phyloP scores from a whole-genome alignment of 108 stramenopile genomes.

The Skeletonema marinoi region DNA sequence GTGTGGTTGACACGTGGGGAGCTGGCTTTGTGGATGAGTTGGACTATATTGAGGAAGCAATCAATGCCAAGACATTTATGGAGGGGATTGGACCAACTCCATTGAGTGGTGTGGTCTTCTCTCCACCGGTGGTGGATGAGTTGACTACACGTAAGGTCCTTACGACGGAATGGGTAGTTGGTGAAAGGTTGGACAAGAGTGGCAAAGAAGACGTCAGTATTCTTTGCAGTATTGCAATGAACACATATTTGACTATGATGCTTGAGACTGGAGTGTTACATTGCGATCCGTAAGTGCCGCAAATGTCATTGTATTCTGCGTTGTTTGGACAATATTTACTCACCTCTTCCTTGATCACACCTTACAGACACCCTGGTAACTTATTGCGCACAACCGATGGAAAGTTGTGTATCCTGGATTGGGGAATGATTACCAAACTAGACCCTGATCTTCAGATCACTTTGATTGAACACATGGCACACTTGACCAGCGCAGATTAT shows the following conservation, averaged over 20 bases:
- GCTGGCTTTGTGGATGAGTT: constrained; percentile 94
- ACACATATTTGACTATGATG: constrained; percentile 89
- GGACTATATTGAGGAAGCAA: constrained; percentile 91
- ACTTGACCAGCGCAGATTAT: constrained; percentile 91
- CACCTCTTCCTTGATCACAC: constrained; percentile 26
- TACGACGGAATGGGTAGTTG: constrained; percentile 94
- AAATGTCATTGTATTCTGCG: background rate
- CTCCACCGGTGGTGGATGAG: constrained; percentile 73
- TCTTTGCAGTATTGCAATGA: constrained; percentile 90
- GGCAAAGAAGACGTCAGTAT: constrained; percentile 74
- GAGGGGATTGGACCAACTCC: constrained; percentile 66
- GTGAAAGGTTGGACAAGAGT: constrained; percentile 85
- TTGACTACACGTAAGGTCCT: constrained; percentile 79
- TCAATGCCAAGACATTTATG: constrained; percentile 82
- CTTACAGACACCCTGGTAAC: constrained; percentile 59
- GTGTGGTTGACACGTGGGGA: constrained; percentile 93
- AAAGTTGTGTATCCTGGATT: constrained; percentile 92
- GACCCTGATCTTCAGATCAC: constrained; percentile 82
- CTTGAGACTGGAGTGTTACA: constrained; percentile 78
- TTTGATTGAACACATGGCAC: constrained; percentile 94
- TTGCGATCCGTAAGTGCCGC: constrained; percentile 34
- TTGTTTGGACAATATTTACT: constrained; percentile 45
- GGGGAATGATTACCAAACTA: constrained; percentile 94
- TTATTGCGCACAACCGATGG: constrained; percentile 90
- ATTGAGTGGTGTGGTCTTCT: constrained; percentile 79